Base-by-base conservation (phyloP, 495 filamentous ascomycete species). In the Corynascus novoguineensis region DNA sequence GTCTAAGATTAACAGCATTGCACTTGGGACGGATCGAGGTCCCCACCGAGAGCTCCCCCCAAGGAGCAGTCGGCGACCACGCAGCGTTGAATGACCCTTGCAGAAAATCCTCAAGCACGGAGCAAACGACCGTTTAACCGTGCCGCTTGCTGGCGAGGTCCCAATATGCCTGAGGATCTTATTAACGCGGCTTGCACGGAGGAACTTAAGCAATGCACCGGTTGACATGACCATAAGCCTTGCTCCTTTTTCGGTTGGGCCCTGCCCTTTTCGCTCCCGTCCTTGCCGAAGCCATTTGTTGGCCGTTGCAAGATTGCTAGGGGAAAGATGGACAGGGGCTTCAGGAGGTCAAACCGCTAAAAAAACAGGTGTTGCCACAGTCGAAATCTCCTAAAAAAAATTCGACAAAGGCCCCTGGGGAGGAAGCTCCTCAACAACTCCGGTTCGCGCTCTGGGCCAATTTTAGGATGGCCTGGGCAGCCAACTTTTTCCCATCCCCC, bases 401-500 rank as follows among this genome's bases (percentile, higher is more conserved):
- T 45, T 32, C 17, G 12, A 52, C 5, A 28, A 48, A 46, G 25
- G 35, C 25, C 19, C 40, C n/a, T 3, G 12, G 7, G 35, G 22
- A 35, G 46, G 6, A 53, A 38, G 25, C 15, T 8, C 37, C n/a
- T 62, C 60, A 60, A 35, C 40, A n/a, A n/a, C 25, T 12, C 24
- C 41, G 12, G 60, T 44, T 34, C 64, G 41, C 8, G 60, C 55
- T 45, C 52, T 66, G 48, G 10, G 47, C 54, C 48, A 69, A 52
- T 27, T 50, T 50, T 32, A 65, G 28, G 37, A 72, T 63, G 17
- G 64, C 68, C 17, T 72, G 63, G 15, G 75, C 69, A 34, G 73
- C 70, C 15, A 75, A 58, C 29, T 56, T 67, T 54, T 70, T 77
- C 8, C 76, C 76, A 32, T 76, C 68, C 12, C 59, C 61, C 58